Evolutionary conservation across 2,329 filamentous ascomycete species (phyloP), one percentile per base, ranked within the genome.

Genomic region (Cadophora luteo-olivacea): DNA sequence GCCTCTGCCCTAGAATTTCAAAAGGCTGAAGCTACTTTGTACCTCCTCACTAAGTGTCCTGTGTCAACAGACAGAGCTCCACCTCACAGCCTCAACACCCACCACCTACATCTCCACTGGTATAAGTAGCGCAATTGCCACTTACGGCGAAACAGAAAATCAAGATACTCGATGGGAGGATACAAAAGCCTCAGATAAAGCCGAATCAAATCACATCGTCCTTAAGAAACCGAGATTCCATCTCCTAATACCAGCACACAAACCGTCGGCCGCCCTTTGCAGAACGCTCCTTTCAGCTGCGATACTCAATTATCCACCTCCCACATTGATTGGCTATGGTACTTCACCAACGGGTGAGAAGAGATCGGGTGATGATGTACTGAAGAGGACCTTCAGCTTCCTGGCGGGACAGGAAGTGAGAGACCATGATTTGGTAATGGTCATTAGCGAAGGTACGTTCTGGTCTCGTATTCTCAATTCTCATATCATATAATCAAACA

Each of bases 301-400:
- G 77, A 81, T 88, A n/a, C 79, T 88, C 49, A 82, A 85, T 68
- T 89, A 88, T 65, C 87, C 87, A 11, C 83, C 86, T 16, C 85
- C 87, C 7, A 87, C 84, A 0, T 75, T 87, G 36, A 79, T 88
- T 58, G 84, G 84, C 73, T 78, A 73, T 57, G 77, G 75, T 68
- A 73, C 54, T 14, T 62, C 61, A 1, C 61, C 49, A 3, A 5
- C 29, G 29, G 65, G 68, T 7, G 54, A 63, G 29, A 38, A 64
- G 6, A 54, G 51, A 6, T 61, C 65, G 8, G 65, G 66, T 11
- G 24, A 64, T 12, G 70, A 71, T 52, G 49, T 63, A 5, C 45
- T 72, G 19, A 70, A 66, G 33, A 65, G 68, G 9, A 72, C 65
- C 1, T 68, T 70, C 81, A 84, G 75, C 77, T 84, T 89, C 33